Conservation (phyloP, 2,329 filamentous ascomycete genomes). For the Mycosphaerella sp. region DNA sequence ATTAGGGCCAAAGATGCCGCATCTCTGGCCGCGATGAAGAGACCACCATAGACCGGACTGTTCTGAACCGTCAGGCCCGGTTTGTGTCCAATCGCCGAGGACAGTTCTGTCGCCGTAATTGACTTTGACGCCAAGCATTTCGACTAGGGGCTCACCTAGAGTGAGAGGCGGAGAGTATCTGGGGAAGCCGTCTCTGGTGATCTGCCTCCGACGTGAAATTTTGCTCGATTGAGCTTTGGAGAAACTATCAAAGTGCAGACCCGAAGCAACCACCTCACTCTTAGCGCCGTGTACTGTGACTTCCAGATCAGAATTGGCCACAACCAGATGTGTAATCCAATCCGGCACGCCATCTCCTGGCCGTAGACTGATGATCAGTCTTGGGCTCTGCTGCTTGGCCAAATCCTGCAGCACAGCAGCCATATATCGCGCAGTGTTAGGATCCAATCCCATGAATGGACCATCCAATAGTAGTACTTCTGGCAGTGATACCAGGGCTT, state of each 20-base stretch:
- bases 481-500: conserved; percentile 70
- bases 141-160: conserved; percentile 65
- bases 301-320: conserved; percentile 61
- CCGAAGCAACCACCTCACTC: conserved; percentile 34
- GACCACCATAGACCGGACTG: conserved; percentile 68
- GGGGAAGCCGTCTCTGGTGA: conserved; percentile 31
- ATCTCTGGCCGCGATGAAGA: conserved; percentile 74
- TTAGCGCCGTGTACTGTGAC: conserved; percentile 62
- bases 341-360: conserved; percentile 82
- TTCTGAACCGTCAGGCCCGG: conserved; percentile 42
- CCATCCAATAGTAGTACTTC: conserved; percentile 84
- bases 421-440: conserved; percentile 66
- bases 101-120: conserved; percentile 71
- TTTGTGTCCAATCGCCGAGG: conserved; percentile 72
- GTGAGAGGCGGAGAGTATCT: conserved; percentile 21
- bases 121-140: conserved; percentile 81
- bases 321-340: conserved; percentile 82
- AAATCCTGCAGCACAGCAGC: conserved; percentile 65
- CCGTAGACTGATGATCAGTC: conserved; percentile 69
- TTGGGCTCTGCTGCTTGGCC: conserved; percentile 59
- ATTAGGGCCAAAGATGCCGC: conserved; percentile 90
- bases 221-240: neutral
- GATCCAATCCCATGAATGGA: conserved; percentile 94
- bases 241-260: neutral
- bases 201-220: neutral